Conservation (phyloP, 306 rosid genomes). For the Acacia melanoxylon region DNA sequence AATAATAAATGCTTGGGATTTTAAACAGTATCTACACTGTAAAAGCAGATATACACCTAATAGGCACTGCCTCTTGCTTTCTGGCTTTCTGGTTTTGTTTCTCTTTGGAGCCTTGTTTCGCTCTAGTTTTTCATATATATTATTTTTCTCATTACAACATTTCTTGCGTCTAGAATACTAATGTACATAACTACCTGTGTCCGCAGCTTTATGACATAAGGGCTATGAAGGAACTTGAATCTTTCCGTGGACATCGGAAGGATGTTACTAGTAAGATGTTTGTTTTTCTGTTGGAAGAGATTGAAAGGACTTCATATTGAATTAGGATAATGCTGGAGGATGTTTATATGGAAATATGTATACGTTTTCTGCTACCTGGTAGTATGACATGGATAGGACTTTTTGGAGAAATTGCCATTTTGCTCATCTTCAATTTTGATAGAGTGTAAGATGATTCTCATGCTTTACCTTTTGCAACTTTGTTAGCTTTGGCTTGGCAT, state of each 20-base stretch:
- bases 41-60: not conserved
- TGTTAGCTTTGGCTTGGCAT: constrained; percentile 96
- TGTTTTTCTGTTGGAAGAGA: constrained; percentile 22
- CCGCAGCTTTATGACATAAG: constrained; percentile 94
- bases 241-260: constrained; percentile 96
- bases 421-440: constrained; percentile 32
- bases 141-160: constrained; percentile 23
- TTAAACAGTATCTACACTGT: not conserved
- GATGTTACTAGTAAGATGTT: constrained; percentile 78
- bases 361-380: constrained; percentile 8
- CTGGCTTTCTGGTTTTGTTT: not conserved
- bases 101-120: not conserved
- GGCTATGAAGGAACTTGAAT: constrained; percentile 98
- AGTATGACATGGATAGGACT: constrained; percentile 13
- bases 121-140: not conserved
- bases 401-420: not conserved
- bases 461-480: constrained; percentile 33
- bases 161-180: constrained; percentile 1
- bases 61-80: not conserved
- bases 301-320: not conserved
- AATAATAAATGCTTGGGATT: not conserved
- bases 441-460: constrained; percentile 27
- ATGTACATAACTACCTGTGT: constrained; percentile 12
- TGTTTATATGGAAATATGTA: not conserved
- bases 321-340: constrained; percentile 3